Conservation (phyloP, 495 filamentous ascomycete species). For the Trichocladium uniseriatum region DNA sequence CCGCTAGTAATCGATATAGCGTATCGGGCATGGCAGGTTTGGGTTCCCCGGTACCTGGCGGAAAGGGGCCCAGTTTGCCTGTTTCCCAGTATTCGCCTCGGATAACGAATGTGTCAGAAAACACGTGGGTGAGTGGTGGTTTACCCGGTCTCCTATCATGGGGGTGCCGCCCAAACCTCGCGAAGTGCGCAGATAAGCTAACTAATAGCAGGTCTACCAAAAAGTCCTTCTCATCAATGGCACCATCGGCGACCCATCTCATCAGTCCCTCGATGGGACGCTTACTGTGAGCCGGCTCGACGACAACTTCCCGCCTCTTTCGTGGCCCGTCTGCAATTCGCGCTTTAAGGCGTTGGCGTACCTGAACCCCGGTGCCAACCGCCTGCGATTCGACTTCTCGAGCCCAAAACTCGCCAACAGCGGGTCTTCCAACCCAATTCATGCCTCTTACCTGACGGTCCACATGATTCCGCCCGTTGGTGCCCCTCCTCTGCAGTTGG, state of each 20-base stretch:
- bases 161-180: not conserved
- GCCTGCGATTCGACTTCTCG: slow-evolving; percentile 72
- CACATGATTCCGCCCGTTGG: slow-evolving; percentile 74
- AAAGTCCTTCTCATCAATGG: slow-evolving; percentile 77
- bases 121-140: slow-evolving; percentile 58
- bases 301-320: slow-evolving; percentile 68
- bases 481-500: slow-evolving; percentile 72
- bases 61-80: slow-evolving; percentile 42
- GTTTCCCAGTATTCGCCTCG: slow-evolving; percentile 70
- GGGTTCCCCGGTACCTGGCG: slow-evolving; percentile 47
- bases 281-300: slow-evolving; percentile 73
- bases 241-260: slow-evolving; percentile 61
- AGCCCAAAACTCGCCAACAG: slow-evolving; percentile 69
- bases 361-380: slow-evolving; percentile 79
- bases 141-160: not conserved
- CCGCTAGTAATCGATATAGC: slow-evolving; percentile 34
- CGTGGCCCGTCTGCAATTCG: slow-evolving; percentile 78
- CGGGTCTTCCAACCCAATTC: slow-evolving; percentile 56
- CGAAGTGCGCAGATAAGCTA: slow-evolving; percentile 2
- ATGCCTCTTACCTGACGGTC: slow-evolving; percentile 68
- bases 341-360: slow-evolving; percentile 85
- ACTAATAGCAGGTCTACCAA: slow-evolving; percentile 62
- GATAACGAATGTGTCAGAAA: slow-evolving; percentile 66
- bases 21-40: slow-evolving; percentile 46
- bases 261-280: slow-evolving; percentile 65